Percentiles rank a stretch among this genome's conserved stretches.
Evolutionary conservation across 176 grass and related monocot species (phyloP).

Genomic region (Olyra latifolia): DNA sequence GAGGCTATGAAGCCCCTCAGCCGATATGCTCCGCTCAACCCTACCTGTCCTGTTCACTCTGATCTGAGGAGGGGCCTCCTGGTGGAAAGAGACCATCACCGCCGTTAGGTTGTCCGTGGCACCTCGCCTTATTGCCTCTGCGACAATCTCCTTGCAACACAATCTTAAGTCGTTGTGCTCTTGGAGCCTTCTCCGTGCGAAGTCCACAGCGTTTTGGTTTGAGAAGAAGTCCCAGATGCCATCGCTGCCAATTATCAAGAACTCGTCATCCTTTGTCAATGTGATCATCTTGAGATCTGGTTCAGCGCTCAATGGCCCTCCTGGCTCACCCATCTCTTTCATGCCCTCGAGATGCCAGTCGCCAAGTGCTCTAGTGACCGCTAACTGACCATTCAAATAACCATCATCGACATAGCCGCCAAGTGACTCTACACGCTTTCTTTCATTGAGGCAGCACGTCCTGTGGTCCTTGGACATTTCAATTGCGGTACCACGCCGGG

Average conservation of each 20-base stretch:
- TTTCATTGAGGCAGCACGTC: conserved; percentile 61
- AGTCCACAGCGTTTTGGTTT: conserved; percentile 85
- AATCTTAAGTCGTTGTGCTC: conserved; percentile 72
- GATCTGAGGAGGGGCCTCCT: conserved; percentile 51
- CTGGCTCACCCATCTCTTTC: conserved; percentile 44
- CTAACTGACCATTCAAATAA: conserved; percentile 74
- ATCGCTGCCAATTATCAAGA: conserved; percentile 87
- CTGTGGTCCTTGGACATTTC: conserved; percentile 92
- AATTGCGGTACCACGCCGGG: conserved; percentile 54
- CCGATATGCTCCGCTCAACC: conserved; percentile 60
- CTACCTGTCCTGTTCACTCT: conserved; percentile 22
- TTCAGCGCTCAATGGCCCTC: conserved; percentile 72
- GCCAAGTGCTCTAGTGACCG: conserved; percentile 75
- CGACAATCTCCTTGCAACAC: conserved; percentile 78
- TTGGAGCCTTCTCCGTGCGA: conserved; percentile 55
- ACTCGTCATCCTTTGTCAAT: conserved; percentile 74
- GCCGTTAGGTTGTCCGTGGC: conserved; percentile 74
- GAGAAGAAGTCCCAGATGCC: conserved; percentile 96
- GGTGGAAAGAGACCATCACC: conserved; percentile 78
- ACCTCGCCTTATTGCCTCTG: conserved; percentile 60
- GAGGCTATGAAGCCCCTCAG: conserved; percentile 66
- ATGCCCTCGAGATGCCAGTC: conserved; percentile 90
- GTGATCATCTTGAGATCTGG: conserved; percentile 83
- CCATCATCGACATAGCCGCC: conserved; percentile 77
- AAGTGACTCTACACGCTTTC: conserved; percentile 62